Percentiles rank a stretch among this genome's conserved stretches.
phyloP scores from a whole-genome alignment of 371 early-diverging fungal species.

The Rhizopus stolonifer region DNA sequence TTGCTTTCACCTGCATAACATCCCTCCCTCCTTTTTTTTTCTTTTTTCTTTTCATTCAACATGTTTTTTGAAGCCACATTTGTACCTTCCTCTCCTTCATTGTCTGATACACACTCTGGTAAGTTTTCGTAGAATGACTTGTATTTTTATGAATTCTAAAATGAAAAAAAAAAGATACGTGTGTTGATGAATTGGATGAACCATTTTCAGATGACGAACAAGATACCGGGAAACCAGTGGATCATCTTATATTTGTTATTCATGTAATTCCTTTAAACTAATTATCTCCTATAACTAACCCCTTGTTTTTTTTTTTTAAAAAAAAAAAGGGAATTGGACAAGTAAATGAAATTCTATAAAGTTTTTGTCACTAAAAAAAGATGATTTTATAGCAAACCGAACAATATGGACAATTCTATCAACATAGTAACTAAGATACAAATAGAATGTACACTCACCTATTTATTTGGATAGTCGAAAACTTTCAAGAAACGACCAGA shows the following conservation, averaged over 20 bases:
- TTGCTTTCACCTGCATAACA: neutral
- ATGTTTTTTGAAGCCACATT: slow-evolving; percentile 53
- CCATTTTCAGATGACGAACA: neutral
- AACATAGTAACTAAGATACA: slow-evolving; percentile 52
- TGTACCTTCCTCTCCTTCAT: slow-evolving; percentile 39
- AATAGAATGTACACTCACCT: too few relatives aligned
- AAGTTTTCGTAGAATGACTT: neutral
- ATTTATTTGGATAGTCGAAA: slow-evolving; percentile 38
- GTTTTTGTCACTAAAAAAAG: slow-evolving; percentile 6
- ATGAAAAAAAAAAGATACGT: neutral
- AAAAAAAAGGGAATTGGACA: slow-evolving; percentile 76
- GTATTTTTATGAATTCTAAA: too few relatives aligned
- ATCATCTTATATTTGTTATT: slow-evolving; percentile 59
- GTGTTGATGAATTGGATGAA: neutral
- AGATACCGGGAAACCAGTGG: slow-evolving; percentile 31
- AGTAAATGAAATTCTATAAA: slow-evolving; percentile 23
- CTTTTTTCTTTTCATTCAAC: slow-evolving; percentile 13
- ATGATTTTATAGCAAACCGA: slow-evolving; percentile 50
- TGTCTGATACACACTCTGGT: slow-evolving; percentile 31
- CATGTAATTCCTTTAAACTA: slow-evolving; percentile 35
- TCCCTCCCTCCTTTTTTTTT: neutral
- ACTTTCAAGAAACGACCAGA: slow-evolving; percentile 55
- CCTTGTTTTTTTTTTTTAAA: too few relatives aligned
- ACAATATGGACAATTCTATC: slow-evolving; percentile 56
- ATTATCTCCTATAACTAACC: neutral